Base-by-base conservation (phyloP, 352 stramenopile species). In the Pythium brassicae region DNA sequence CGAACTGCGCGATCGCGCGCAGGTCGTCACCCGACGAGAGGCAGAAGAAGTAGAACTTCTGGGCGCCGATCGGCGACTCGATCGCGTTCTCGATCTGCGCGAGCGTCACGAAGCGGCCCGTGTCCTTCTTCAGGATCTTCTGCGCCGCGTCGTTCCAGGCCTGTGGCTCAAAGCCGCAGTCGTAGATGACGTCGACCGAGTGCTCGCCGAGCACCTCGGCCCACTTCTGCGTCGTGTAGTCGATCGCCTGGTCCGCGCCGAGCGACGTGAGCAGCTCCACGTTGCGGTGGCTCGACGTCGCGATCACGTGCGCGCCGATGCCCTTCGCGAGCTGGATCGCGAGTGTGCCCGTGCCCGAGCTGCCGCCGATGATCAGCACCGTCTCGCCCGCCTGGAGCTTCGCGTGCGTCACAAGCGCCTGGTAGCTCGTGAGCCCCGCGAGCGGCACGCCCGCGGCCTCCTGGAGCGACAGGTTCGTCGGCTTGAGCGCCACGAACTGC, bases 201-300 rank as follows among this genome's bases (percentile, higher is more conserved):
- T 56, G 37, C 20, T 32, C 2, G 7, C 25, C 50, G 12, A 63
- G 15, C 73, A 55, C 55, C 43, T 66, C 29, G 40, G 25, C 35
- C 63, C 55, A 60, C 48, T 53, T 64, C 25, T 61, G 50, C 61
- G 76, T 60, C 2, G 65, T 80, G 62, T 88, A 88, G 49, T 86
- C 73, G 22, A 88, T 66, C 37, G 84, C 57, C 27, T 76, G 58
- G 37, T 77, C 65, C 4, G 55, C 63, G 20, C 66, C 74, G 8
- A 71, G 44, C 29, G 55, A 64, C 27, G 53, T 42, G 27, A 85
- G 72, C 45, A 85, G 69, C 3, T 78, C 68, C 27, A 61, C 68
- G 59, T 87, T 87, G 52, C 76, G 78, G 22, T 60, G 56, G 39
- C 68, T 82, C 55, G 83, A 71, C 11, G 73, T 86, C 20, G 86